These are phyloP conservation scores for Microthlaspi erraticum DNA, from an alignment of 345 rosid genomes.

Conservation along the genomic window DNA sequence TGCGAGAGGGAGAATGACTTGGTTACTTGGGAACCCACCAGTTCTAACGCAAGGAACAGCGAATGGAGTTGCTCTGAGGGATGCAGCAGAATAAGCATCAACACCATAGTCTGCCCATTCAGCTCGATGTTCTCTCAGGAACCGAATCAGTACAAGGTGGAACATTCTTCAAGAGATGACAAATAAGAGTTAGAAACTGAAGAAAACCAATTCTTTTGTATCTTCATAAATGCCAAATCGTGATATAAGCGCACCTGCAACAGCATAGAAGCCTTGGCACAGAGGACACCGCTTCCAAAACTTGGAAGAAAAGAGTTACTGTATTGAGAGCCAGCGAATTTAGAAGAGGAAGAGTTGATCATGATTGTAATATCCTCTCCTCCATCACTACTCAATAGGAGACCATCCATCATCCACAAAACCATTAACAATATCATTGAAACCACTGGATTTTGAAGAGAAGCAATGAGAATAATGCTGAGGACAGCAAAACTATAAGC, in stretches of 20 bases:
- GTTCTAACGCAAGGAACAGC: slow-evolving; percentile 81
- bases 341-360: slow-evolving; percentile 78
- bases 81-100: slow-evolving; percentile 80
- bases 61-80: slow-evolving; percentile 79
- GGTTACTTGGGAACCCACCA: slow-evolving; percentile 86
- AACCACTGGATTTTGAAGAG: slow-evolving; percentile 63
- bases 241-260: slow-evolving; percentile 63
- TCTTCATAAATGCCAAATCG: not conserved
- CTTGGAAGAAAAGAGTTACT: slow-evolving; percentile 64
- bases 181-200: not conserved
- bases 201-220: not conserved
- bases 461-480: not conserved
- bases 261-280: slow-evolving; percentile 96
- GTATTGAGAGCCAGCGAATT: slow-evolving; percentile 71
- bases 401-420: slow-evolving; percentile 99
- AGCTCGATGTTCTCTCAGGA: slow-evolving; percentile 93
- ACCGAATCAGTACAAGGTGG: slow-evolving; percentile 89
- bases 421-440: slow-evolving; percentile 94
- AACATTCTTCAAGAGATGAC: slow-evolving; percentile 62
- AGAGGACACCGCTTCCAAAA: slow-evolving; percentile 89
- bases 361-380: slow-evolving; percentile 83
- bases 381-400: slow-evolving; percentile 80
- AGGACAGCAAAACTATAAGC: not conserved
- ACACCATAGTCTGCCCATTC: slow-evolving; percentile 98
- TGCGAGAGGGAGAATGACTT: slow-evolving; percentile 90